Evolutionary conservation across 1,139 yeast species (phyloP).

Genomic region (Blastobotrys niveus): DNA sequence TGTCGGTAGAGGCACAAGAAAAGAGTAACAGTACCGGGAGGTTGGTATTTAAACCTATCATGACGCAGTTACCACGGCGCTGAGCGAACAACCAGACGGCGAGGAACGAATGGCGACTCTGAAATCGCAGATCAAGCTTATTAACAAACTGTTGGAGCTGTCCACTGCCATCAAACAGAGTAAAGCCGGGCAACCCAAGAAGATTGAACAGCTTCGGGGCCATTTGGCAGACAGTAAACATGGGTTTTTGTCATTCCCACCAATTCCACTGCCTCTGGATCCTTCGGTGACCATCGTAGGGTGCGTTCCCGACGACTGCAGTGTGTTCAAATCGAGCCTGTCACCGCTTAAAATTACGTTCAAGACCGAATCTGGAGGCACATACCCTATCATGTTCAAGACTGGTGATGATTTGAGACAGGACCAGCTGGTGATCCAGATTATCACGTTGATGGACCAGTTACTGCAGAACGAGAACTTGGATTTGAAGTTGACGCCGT

Average conservation of each 20-base stretch:
- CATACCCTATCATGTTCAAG: conserved; percentile 84
- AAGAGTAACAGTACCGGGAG: conserved; percentile 16
- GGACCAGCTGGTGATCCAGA: conserved; percentile 92
- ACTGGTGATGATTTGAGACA: conserved; percentile 95
- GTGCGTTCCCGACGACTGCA: conserved; percentile 69
- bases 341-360: conserved; percentile 82
- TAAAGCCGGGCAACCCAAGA: conserved; percentile 53
- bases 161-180: conserved; percentile 42
- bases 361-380: conserved; percentile 51
- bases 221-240: conserved; percentile 37
- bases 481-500: conserved; percentile 82
- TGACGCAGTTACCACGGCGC: conserved; percentile 32
- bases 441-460: conserved; percentile 86
- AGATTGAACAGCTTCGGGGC: conserved; percentile 43
- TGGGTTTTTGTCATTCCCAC: conserved; percentile 43
- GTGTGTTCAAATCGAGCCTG: conserved; percentile 84
- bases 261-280: conserved; percentile 66
- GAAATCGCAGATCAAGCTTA: conserved; percentile 42
- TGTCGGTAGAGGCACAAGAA: conserved; percentile 64
- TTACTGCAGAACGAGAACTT: conserved; percentile 82
- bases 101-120: conserved; percentile 29
- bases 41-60: conserved; percentile 27
- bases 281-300: conserved; percentile 67
- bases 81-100: conserved; percentile 30
- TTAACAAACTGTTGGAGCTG: conserved; percentile 39